Evolutionary conservation across 495 filamentous ascomycete genomes (phyloP).

Genomic region (Xanthoparmelia taractica): DNA sequence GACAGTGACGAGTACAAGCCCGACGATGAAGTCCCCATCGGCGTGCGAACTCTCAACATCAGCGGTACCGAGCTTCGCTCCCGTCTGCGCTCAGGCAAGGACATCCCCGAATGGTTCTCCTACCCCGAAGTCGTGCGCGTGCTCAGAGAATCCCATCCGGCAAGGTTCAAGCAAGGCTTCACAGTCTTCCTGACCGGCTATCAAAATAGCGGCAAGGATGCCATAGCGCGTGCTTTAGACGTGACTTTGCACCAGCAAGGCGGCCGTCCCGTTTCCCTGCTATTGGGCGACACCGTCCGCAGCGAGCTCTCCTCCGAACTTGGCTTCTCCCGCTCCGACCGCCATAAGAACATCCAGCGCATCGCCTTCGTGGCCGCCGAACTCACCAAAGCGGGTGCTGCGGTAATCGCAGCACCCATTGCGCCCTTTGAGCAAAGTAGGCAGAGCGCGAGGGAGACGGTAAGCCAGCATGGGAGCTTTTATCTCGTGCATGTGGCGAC

Average conservation of each 20-base stretch:
- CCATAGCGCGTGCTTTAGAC: constrained; percentile 89
- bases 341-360: constrained; percentile 89
- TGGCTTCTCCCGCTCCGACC: constrained; percentile 88
- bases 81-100: constrained; percentile 77
- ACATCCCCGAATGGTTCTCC: constrained; percentile 99
- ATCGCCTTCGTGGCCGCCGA: constrained; percentile 95
- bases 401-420: constrained; percentile 96
- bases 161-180: constrained; percentile 85
- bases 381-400: constrained; percentile 83
- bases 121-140: constrained; percentile 98
- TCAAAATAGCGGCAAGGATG: constrained; percentile 93
- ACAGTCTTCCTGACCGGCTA: constrained; percentile 97
- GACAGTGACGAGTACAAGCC: constrained; percentile 95
- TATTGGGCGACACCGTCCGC: constrained; percentile 92
- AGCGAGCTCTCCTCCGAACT: constrained; percentile 89
- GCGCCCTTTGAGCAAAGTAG: constrained; percentile 81
- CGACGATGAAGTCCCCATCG: constrained; percentile 75
- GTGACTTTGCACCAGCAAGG: constrained; percentile 98
- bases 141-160: constrained; percentile 86
- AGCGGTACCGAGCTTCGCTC: constrained; percentile 90
- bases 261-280: constrained; percentile 84
- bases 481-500: constrained; percentile 94
- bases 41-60: constrained; percentile 89
- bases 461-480: constrained; percentile 83
- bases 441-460: constrained; percentile 66